Evolutionary conservation across 176 grass and related monocot genomes (phyloP), one percentile per base, ranked within the genome.

Genomic region (Oryza glaberrima): DNA sequence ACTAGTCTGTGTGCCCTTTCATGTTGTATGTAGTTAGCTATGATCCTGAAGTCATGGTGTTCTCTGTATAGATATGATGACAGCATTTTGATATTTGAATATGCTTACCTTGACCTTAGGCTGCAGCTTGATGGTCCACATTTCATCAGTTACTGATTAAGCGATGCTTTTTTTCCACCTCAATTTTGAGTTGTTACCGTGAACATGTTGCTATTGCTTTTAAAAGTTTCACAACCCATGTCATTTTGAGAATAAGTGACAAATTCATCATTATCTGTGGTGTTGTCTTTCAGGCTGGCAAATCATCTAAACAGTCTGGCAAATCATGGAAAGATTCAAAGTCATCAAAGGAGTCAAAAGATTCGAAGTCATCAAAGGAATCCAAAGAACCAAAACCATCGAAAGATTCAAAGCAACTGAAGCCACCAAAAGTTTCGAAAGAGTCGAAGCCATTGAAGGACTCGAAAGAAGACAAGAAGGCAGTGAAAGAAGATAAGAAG

Each of bases 301-400:
- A 82, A 67, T 73, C 73, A 86, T 86, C 85, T 77, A 90, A 78
- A 68, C 88, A 78, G 56, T 45, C 88, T 7, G 68, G 79, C 30
- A 86, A 86, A 82, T 28, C 80, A 7, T 68, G 56, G n/a, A 88
- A 88, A 60, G 73, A 76, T 36, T 85, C 45, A 0, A 73, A 83
- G 64, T 74, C 70, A 74, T 70, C 74, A 61, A 61, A 61, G 56
- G 56, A 22, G 1, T 36, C 75, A 3, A 87, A 87, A 56, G 72
- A 87, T 60, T 81, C 40, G 0, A 84, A 88, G 78, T 80, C 76
- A 25, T 81, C 77, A 11, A 90, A 90, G 65, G 83, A 90, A 54
- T 44, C 4, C 0, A 90, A 86, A 51, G 77, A 82, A 65, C 9
- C 43, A 52, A 90, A 86, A 65, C 54, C 72, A 58, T 73, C 83